These are phyloP conservation scores for Chaetomiaceae sp. DNA, from an alignment of 2,329 filamentous ascomycete genomes.

Conservation along the genomic window DNA sequence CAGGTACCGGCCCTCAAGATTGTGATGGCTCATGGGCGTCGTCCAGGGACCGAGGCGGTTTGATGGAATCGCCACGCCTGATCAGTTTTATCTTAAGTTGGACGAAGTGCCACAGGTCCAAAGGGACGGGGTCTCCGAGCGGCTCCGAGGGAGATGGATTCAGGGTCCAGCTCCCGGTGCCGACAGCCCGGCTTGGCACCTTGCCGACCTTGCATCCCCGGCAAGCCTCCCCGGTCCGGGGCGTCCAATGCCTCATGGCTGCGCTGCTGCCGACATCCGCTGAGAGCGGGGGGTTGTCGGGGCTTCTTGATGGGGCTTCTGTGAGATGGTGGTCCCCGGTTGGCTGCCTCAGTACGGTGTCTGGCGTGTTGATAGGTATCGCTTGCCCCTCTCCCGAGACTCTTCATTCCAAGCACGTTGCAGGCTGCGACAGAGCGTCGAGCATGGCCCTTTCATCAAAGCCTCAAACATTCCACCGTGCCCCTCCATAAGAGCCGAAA, in stretches of 20 bases:
- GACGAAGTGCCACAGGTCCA: not conserved
- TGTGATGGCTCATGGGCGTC: too few relatives aligned
- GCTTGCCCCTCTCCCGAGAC: not conserved
- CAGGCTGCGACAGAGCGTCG: not conserved
- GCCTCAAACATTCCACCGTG: conserved; percentile 6
- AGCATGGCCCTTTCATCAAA: conserved; percentile 12
- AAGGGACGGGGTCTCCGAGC: not conserved
- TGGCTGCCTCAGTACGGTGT: conserved; percentile 4
- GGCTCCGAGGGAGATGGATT: not conserved
- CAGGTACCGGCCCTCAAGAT: too few relatives aligned
- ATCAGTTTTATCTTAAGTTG: too few relatives aligned
- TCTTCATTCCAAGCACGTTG: not conserved
- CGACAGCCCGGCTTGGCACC: conserved; percentile 10
- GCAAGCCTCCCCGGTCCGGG: not conserved
- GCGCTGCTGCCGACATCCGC: not conserved
- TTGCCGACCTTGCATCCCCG: not conserved
- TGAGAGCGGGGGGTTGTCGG: too few relatives aligned
- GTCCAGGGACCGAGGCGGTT: too few relatives aligned
- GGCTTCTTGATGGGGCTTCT: not conserved
- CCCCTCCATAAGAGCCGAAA: not conserved
- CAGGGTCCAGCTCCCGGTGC: not conserved
- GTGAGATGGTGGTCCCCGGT: not conserved
- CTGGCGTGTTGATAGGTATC: not conserved
- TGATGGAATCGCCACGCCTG: too few relatives aligned
- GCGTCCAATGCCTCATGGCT: not conserved